Evolutionary conservation across 176 grass and related monocot species (phyloP).

Genomic region (Lolium rigidum): DNA sequence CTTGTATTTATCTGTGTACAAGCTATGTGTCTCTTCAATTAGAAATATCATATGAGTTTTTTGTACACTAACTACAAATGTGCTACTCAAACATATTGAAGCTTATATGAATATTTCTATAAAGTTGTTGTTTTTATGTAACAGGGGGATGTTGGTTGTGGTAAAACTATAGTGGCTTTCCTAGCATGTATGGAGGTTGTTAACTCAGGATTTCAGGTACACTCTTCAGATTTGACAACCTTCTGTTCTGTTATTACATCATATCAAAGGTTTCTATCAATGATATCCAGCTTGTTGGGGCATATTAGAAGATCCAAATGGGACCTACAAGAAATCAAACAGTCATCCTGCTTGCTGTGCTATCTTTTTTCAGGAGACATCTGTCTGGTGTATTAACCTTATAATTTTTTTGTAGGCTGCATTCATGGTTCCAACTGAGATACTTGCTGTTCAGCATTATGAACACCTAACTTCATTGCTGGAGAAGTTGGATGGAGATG

Average conservation of each 20-base stretch:
- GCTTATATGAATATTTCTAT: conserved; percentile 44
- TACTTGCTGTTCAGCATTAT: conserved; percentile 92
- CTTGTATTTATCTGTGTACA: conserved; percentile 18
- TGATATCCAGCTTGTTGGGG: conserved; percentile 21
- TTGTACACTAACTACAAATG: conserved; percentile 13
- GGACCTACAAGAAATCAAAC: conserved; percentile 15
- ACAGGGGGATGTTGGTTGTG: conserved; percentile 99
- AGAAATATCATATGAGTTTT: conserved; percentile 21
- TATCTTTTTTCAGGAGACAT: conserved; percentile 38
- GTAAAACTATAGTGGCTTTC: conserved; percentile 96
- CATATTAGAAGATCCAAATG: conserved; percentile 35
- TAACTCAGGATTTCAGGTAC: conserved; percentile 95
- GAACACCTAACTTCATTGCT: conserved; percentile 77
- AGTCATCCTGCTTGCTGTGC: conserved; percentile 10
- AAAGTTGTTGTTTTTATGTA: conserved; percentile 32
- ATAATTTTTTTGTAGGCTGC: conserved; percentile 68
- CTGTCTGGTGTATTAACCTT: conserved; percentile 37
- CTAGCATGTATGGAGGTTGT: conserved; percentile 96
- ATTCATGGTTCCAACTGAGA: conserved; percentile 96
- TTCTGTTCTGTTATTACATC: conserved; percentile 36
- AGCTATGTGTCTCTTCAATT: conserved; percentile 9
- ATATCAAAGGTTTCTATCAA: conserved; percentile 34
- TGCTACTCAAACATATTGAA: conserved; percentile 18
- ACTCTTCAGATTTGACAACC: conserved; percentile 21
- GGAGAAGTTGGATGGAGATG: conserved; percentile 68